These are phyloP conservation scores for Triticum dicoccoides DNA, from an alignment of 176 grass and related monocot genomes.

Conservation along the genomic window DNA sequence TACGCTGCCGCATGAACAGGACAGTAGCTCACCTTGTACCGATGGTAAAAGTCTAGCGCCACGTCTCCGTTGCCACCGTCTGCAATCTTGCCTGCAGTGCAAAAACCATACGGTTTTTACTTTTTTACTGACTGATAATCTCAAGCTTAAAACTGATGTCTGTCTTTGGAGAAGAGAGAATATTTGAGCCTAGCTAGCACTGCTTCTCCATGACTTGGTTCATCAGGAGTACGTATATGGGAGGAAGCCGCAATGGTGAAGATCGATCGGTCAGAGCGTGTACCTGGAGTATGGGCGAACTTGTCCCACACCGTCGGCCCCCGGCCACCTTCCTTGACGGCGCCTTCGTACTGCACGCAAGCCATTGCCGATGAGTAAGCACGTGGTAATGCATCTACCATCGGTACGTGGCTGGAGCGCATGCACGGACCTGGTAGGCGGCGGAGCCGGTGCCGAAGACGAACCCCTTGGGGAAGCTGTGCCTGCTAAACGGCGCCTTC, in stretches of 20 bases:
- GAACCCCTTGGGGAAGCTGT: constrained; percentile 47
- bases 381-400: neutral
- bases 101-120: too few species aligned
- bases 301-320: constrained; percentile 61
- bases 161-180: too few species aligned
- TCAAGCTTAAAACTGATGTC: neutral
- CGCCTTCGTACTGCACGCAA: constrained; percentile 53
- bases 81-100: neutral
- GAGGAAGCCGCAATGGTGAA: too few species aligned
- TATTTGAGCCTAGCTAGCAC: too few species aligned
- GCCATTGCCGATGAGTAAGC: neutral
- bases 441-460: constrained; percentile 57
- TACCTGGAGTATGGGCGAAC: constrained; percentile 50
- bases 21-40: neutral
- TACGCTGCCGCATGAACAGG: neutral
- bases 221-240: too few species aligned
- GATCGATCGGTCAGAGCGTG: neutral
- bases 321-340: constrained; percentile 33
- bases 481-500: constrained; percentile 18
- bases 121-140: neutral
- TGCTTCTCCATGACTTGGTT: too few species aligned
- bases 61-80: neutral
- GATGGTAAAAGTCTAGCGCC: constrained; percentile 9
- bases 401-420: too few species aligned
- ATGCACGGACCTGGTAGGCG: constrained; percentile 40